Percentiles rank a stretch among this genome's conserved stretches.
phyloP scores from a whole-genome alignment of 371 early-diverging fungal genomes.

The Lichtheimia corymbifera region DNA sequence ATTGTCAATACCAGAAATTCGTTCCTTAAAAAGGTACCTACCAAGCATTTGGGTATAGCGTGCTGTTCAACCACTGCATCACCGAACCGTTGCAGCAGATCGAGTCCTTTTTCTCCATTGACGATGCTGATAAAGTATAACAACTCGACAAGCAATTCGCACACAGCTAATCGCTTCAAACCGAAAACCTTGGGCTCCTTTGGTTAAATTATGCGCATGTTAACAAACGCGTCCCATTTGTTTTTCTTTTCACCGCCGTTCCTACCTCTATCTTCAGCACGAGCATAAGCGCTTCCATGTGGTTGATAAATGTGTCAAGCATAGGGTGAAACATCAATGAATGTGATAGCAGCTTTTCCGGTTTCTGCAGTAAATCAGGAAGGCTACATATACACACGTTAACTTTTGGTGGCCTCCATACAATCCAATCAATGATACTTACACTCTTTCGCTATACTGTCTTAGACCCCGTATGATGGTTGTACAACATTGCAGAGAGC shows the following conservation, averaged over 20 bases:
- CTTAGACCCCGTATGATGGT: slow-evolving; percentile 4
- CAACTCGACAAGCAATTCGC: slow-evolving; percentile 16
- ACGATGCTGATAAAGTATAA: slow-evolving; percentile 13
- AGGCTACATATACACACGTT: too few species aligned
- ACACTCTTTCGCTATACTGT: slow-evolving; percentile 10
- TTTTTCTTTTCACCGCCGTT: too few species aligned
- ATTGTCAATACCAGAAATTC: too few species aligned
- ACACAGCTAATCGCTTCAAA: slow-evolving; percentile 13
- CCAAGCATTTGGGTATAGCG: slow-evolving; percentile 15
- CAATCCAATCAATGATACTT: neutral
- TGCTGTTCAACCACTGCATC: neutral
- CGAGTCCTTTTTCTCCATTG: neutral
- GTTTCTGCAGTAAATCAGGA: too few species aligned
- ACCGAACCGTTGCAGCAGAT: neutral
- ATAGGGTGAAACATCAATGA: neutral
- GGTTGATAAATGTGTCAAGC: neutral
- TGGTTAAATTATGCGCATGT: too few species aligned
- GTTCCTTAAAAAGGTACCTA: neutral
- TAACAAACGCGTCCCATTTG: too few species aligned
- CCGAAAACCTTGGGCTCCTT: slow-evolving; percentile 3
- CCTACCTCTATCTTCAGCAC: too few species aligned
- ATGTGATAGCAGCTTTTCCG: neutral
- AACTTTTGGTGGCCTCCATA: neutral
- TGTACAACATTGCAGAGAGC: slow-evolving; percentile 10
- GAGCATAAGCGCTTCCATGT: slow-evolving; percentile 4